A percentile compares a stretch with the other conserved stretches of the same genome.
Conservation (phyloP, 306 rosid species). For the Inga leiocalycina region DNA sequence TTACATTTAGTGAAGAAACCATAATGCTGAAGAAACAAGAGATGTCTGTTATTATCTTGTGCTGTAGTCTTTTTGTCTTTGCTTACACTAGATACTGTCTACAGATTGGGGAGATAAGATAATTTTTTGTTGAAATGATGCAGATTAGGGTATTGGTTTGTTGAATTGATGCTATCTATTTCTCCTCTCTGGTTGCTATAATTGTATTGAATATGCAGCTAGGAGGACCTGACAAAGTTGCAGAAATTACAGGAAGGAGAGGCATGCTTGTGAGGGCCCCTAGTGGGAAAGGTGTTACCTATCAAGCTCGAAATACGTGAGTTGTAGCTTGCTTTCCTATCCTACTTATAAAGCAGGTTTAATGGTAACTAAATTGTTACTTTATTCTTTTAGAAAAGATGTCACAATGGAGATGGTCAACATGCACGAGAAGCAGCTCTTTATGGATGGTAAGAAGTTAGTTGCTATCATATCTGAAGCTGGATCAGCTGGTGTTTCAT, state of each 20-base stretch:
- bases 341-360: slow-evolving; percentile 7
- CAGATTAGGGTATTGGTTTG: background rate
- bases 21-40: background rate
- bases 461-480: slow-evolving; percentile 99
- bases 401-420: slow-evolving; percentile 98
- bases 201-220: slow-evolving; percentile 54
- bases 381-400: slow-evolving; percentile 70
- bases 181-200: slow-evolving; percentile 21
- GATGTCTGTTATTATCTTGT: background rate
- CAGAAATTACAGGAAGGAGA: slow-evolving; percentile 98
- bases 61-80: background rate
- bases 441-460: slow-evolving; percentile 93
- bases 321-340: slow-evolving; percentile 42
- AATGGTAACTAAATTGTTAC: slow-evolving; percentile 19
- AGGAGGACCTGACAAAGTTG: slow-evolving; percentile 97
- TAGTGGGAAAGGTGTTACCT: slow-evolving; percentile 93
- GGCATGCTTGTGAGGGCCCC: slow-evolving; percentile 99
- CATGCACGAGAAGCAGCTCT: slow-evolving; percentile 98
- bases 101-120: background rate
- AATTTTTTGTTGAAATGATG: background rate
- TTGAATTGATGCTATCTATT: slow-evolving; percentile 14
- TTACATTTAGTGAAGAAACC: background rate
- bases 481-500: slow-evolving; percentile 98
- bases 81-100: background rate
- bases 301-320: slow-evolving; percentile 97